Base-by-base conservation (phyloP, 2,329 filamentous ascomycete genomes). In the Colletotrichum plurivorum region DNA sequence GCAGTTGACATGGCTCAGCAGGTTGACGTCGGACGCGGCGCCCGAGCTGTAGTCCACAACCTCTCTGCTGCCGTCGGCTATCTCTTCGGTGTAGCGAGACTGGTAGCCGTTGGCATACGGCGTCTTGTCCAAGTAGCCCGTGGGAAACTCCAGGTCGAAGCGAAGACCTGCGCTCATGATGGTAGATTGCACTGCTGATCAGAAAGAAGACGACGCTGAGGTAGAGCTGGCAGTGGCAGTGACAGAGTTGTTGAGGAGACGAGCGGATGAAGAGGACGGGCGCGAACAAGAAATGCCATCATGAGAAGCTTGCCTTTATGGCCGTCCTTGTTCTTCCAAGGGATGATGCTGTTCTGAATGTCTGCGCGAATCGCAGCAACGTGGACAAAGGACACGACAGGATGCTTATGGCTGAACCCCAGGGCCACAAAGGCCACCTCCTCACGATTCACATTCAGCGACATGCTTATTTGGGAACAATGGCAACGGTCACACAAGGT, bases 1-100 rank as follows among this genome's bases (percentile, higher is more conserved):
- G 77, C 88, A 90, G 77, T 88, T 89, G 70, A 89, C 79, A 71
- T 89, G 82, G 31, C 71, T 56, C 18, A 81, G 73, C 12, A 78
- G 71, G 7, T 70, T 25, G 0, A 78, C 45, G 7, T 77, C 76
- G 0, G 67, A 39, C 1, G 63, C 39, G 5, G 63, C 73, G 7
- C 76, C 36, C 22, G 18, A 36, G 31, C 10, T 76, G 63, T 10
- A 18, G 20, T 53, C 1, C 4, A 6, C 13, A 22, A 20, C 5
- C 4, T 20, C 27, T 10, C 56, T 51, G 12, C 63, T 49, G 7
- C 31, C 36, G 4, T 56, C 20, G 8, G 31, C 31, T 36, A 69
- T 52, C 6, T 69, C 54, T 13, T 68, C 48, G 2, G 56, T 71
- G 49, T 63, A 71, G 8, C 69, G 65, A 25, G 71, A 72, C 20